These are phyloP conservation scores for Chrysoporthe austroafricana DNA, from an alignment of 2,329 filamentous ascomycete species.

Conservation along the genomic window DNA sequence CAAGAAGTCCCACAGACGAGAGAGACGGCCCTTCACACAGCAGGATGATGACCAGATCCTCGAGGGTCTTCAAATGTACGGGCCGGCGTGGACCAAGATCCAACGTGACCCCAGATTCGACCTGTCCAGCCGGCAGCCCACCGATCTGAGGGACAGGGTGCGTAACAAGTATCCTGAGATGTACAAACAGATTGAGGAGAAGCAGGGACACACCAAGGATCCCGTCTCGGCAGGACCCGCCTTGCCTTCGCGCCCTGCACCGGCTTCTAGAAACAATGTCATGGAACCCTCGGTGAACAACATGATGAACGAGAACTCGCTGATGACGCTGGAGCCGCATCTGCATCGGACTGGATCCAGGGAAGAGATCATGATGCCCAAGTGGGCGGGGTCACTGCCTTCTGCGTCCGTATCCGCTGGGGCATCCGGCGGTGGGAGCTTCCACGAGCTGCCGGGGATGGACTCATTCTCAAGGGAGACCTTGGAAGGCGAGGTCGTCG, in stretches of 20 bases:
- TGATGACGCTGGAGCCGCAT: conserved; percentile 46
- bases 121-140: conserved; percentile 62
- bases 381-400: conserved; percentile 41
- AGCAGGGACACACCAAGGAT: conserved; percentile 51
- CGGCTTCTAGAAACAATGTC: conserved; percentile 44
- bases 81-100: conserved; percentile 68
- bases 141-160: conserved; percentile 65
- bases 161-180: conserved; percentile 66
- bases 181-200: conserved; percentile 61
- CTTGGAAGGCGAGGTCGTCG: conserved; percentile 30
- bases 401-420: conserved; percentile 14
- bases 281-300: conserved; percentile 58
- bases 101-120: conserved; percentile 63
- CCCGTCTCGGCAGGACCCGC: conserved; percentile 26
- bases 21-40: conserved; percentile 63
- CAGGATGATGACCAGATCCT: conserved; percentile 67
- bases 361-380: conserved; percentile 48
- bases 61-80: conserved; percentile 61
- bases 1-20: conserved; percentile 63
- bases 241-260: conserved; percentile 22
- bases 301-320: conserved; percentile 49
- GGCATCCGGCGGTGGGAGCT: conserved; percentile 1
- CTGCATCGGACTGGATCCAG: conserved; percentile 47
- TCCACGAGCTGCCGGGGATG: conserved; percentile 24
- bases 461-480: conserved; percentile 25